phyloP scores from a whole-genome alignment of 345 rosid genomes.

The Salix caprea region DNA sequence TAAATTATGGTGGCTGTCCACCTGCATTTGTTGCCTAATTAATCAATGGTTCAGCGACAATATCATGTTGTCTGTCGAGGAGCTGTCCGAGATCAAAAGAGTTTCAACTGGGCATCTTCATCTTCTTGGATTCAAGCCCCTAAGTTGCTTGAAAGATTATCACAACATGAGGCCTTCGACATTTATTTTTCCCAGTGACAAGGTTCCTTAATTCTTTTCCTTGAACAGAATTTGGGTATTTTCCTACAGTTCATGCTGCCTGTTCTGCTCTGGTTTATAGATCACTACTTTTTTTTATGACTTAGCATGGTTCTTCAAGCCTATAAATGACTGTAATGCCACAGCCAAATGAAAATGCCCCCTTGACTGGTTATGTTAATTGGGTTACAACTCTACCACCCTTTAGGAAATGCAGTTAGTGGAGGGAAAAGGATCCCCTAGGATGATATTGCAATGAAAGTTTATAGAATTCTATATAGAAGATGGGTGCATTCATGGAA shows the following conservation, averaged over 20 bases:
- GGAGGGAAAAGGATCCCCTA: neutral
- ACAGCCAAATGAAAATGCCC: too few relatives aligned
- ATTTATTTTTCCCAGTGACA: conserved; percentile 80
- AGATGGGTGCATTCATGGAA: neutral
- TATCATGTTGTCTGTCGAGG: conserved; percentile 54
- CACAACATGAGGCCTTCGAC: conserved; percentile 94
- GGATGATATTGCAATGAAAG: neutral
- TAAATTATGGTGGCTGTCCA: neutral
- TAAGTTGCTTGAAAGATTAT: conserved; percentile 82
- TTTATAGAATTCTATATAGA: neutral
- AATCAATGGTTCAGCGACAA: conserved; percentile 44
- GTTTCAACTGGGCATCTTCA: conserved; percentile 59
- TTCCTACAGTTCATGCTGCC: neutral
- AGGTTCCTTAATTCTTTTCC: conserved; percentile 45
- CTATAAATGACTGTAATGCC: neutral
- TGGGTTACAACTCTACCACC: too few relatives aligned
- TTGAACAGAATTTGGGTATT: neutral
- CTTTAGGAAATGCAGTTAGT: too few relatives aligned
- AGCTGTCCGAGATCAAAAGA: conserved; percentile 71
- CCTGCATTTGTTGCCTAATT: conserved; percentile 12
- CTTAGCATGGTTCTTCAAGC: neutral
- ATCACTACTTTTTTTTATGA: neutral
- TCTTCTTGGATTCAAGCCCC: conserved; percentile 92
- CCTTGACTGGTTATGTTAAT: too few relatives aligned
- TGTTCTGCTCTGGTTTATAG: neutral